Conservation (phyloP, 306 rosid genomes). For the Senna tora region DNA sequence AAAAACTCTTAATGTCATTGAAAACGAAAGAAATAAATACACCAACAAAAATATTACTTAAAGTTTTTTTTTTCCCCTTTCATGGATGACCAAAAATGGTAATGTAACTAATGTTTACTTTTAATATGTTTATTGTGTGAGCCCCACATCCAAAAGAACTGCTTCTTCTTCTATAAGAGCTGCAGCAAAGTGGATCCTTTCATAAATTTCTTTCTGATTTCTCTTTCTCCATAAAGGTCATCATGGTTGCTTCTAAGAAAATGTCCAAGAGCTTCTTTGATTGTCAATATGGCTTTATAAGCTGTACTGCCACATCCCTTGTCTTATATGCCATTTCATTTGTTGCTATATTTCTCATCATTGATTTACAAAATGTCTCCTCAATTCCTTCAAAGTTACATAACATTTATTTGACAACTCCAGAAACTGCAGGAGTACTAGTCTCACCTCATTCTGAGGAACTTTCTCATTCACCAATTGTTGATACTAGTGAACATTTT, state of each 20-base stretch:
- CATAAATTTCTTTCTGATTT: neutral
- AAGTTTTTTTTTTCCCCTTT: no score
- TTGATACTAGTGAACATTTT: neutral
- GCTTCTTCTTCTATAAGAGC: neutral
- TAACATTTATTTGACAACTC: neutral
- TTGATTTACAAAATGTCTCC: neutral
- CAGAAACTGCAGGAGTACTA: neutral
- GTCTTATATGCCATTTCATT: slow-evolving; percentile 4
- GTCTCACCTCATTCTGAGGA: neutral
- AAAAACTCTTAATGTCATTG: neutral
- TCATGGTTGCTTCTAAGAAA: slow-evolving; percentile 10
- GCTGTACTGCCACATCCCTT: slow-evolving; percentile 11
- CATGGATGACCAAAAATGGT: no score
- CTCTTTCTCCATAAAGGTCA: neutral
- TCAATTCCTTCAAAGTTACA: slow-evolving; percentile 3
- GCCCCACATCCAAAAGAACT: no score
- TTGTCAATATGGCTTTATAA: neutral
- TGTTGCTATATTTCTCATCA: neutral
- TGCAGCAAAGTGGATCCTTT: neutral
- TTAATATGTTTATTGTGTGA: no score
- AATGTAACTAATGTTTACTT: no score
- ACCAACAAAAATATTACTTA: neutral
- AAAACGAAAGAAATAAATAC: slow-evolving; percentile 5
- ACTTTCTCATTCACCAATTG: neutral
- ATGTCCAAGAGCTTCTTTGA: neutral